A percentile compares a stretch with the other conserved stretches of the same genome.
These are phyloP conservation scores for Heterobasidion annosum DNA, from an alignment of 1,284 basidiomycete species.

Conservation along the genomic window DNA sequence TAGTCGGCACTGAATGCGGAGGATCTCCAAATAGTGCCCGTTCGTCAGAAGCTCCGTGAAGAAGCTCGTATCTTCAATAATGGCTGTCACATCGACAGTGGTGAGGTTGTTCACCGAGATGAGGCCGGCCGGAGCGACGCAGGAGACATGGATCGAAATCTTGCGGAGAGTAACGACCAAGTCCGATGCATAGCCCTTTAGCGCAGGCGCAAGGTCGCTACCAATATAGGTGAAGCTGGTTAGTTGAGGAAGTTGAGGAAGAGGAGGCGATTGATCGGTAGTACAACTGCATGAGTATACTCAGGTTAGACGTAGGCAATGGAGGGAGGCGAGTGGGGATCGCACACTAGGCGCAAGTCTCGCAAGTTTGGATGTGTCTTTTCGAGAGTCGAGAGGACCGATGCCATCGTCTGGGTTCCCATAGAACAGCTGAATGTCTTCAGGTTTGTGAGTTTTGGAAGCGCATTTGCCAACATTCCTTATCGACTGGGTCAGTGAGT, in stretches of 20 bases:
- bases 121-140: conserved; percentile 44
- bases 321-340: conserved; percentile 11
- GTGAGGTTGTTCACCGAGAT: conserved; percentile 56
- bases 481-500: background rate
- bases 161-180: conserved; percentile 46
- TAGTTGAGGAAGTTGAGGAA: conserved; percentile 49
- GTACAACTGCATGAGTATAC: conserved; percentile 3
- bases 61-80: conserved; percentile 38
- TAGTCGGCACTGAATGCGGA: conserved; percentile 44
- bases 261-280: conserved; percentile 7
- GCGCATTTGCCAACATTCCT: conserved; percentile 63
- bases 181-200: conserved; percentile 41
- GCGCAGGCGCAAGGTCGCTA: conserved; percentile 20
- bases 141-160: conserved; percentile 43
- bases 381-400: conserved; percentile 45
- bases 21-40: conserved; percentile 53
- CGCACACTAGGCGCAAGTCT: conserved; percentile 41
- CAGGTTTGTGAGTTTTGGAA: conserved; percentile 52
- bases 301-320: background rate
- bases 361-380: conserved; percentile 38
- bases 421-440: conserved; percentile 54
- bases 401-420: conserved; percentile 39
- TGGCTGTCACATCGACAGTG: conserved; percentile 49
- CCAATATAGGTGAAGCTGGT: conserved; percentile 45
- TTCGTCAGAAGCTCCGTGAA: conserved; percentile 50